Percentiles rank a stretch among this genome's conserved stretches.
Conservation (phyloP, 768 basidiomycete genomes). For the Kwoniella pini region DNA sequence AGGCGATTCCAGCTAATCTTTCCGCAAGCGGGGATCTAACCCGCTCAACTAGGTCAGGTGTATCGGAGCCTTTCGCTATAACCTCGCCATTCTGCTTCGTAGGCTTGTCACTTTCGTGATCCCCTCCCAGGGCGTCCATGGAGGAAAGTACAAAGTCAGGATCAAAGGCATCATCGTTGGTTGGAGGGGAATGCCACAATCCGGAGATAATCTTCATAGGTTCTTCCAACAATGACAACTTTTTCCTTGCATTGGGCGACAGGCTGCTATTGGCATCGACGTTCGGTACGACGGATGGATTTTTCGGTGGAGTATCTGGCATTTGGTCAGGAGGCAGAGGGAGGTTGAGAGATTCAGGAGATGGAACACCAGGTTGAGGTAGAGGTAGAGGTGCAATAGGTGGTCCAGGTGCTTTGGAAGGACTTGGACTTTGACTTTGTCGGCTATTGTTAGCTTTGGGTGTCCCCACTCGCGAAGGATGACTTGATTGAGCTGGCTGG, state of each 20-base stretch:
- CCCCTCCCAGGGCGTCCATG: slow-evolving; percentile 26
- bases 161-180: slow-evolving; percentile 27
- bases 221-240: slow-evolving; percentile 27
- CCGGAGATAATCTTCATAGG: slow-evolving; percentile 33
- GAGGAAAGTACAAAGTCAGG: slow-evolving; percentile 28
- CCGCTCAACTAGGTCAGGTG: neutral
- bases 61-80: neutral
- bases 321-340: slow-evolving; percentile 42
- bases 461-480: neutral
- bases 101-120: neutral
- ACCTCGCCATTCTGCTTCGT: neutral
- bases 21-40: slow-evolving; percentile 16
- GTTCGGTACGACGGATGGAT: neutral
- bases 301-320: slow-evolving; percentile 30
- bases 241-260: slow-evolving; percentile 11
- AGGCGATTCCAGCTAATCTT: slow-evolving; percentile 15
- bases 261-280: neutral
- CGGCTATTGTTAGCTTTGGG: too few species aligned
- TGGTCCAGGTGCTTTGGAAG: slow-evolving; percentile 16
- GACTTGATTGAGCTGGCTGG: neutral
- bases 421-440: neutral
- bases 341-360: slow-evolving; percentile 15
- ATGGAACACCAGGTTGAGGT: slow-evolving; percentile 18
- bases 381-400: slow-evolving; percentile 26
- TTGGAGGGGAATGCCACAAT: slow-evolving; percentile 16